Base-by-base conservation (phyloP, 2,329 filamentous ascomycete genomes). In the Lasiodiplodia hormozganensis region DNA sequence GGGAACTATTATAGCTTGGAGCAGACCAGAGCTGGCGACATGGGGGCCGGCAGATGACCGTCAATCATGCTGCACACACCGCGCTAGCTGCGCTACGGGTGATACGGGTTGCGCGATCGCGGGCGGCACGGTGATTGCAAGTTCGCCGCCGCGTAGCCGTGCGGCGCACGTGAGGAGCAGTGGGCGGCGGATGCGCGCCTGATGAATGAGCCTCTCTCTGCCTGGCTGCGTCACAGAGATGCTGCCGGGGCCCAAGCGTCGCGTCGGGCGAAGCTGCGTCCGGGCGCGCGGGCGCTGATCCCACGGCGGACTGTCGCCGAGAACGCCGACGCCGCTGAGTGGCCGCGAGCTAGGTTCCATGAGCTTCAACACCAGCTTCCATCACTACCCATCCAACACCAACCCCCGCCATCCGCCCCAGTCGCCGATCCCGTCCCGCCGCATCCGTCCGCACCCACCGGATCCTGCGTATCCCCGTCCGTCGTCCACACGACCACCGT, bases 11-110 rank as follows among this genome's bases (percentile, higher is more conserved):
- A 64, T 64, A 64, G 60, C 21, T n/a, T 47, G 58, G 51, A 49
- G 47, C 60, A 52, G 60, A 64, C 14, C 47, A 36, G n/a, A 31
- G 28, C 12, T 49, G 47, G 43, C n/a, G 47, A 52, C 60, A 64
- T 64, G 60, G 60, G 60, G 53, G 65, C 54, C 65, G 65, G 65
- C 65, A 67, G 65, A 67, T 67, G 65, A 67, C 65, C 65, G 60
- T 52, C 60, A 23, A 36, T 53, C 60, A 52, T 62, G 43, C 60
- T 64, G 60, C 60, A 64, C 47, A 52, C 62, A 36, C 62, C 62
- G 62, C 62, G 62, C 49, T 56, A 65, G 62, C 34, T 56, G 51
- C 62, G 51, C 62, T 65, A 54, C 62, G 31, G 25, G 52, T 54
- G 52, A 53, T 54, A 51, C 62, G 62, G 62, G 62, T 11, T 54